A percentile compares a stretch with the other conserved stretches of the same genome.
These are phyloP conservation scores for Melanogaster broomeanus DNA, from an alignment of 768 basidiomycete species.

Conservation along the genomic window DNA sequence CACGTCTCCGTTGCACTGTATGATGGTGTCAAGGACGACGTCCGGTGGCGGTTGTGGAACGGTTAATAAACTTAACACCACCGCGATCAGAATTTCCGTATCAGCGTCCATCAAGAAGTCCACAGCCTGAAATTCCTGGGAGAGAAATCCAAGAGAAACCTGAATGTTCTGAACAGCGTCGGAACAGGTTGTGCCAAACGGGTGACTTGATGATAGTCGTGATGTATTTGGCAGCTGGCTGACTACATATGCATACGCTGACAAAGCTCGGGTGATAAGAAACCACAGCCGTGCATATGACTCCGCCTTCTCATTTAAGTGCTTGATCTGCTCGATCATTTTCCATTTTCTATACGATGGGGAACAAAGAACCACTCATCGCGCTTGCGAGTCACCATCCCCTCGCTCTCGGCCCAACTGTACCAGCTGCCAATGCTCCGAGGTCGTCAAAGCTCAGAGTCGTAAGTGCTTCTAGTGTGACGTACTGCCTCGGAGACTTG, in stretches of 20 bases:
- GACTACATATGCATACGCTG: too few species aligned
- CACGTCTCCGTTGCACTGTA: slow-evolving; percentile 57
- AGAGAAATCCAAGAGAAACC: too few species aligned
- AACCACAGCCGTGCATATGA: too few species aligned
- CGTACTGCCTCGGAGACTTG: slow-evolving; percentile 4
- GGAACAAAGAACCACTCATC: not conserved
- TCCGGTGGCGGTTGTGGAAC: slow-evolving; percentile 35
- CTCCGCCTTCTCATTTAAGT: too few species aligned
- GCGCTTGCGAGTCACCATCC: not conserved
- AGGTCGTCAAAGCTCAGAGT: slow-evolving; percentile 7
- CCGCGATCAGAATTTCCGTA: slow-evolving; percentile 68
- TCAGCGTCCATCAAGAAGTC: slow-evolving; percentile 39
- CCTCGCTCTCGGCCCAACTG: not conserved
- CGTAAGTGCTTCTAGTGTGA: slow-evolving; percentile 6
- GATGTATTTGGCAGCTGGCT: too few species aligned
- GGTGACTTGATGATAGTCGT: too few species aligned
- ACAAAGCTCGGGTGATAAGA: too few species aligned
- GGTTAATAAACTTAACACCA: slow-evolving; percentile 61
- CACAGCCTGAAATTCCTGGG: too few species aligned
- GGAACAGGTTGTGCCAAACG: too few species aligned
- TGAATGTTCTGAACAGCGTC: too few species aligned
- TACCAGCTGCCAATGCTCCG: not conserved
- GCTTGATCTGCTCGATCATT: too few species aligned
- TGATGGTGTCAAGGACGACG: slow-evolving; percentile 58
- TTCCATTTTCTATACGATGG: slow-evolving; percentile 6